These are phyloP conservation scores for Musa balbisiana DNA, from an alignment of 202 grass and related monocot genomes.

Conservation along the genomic window DNA sequence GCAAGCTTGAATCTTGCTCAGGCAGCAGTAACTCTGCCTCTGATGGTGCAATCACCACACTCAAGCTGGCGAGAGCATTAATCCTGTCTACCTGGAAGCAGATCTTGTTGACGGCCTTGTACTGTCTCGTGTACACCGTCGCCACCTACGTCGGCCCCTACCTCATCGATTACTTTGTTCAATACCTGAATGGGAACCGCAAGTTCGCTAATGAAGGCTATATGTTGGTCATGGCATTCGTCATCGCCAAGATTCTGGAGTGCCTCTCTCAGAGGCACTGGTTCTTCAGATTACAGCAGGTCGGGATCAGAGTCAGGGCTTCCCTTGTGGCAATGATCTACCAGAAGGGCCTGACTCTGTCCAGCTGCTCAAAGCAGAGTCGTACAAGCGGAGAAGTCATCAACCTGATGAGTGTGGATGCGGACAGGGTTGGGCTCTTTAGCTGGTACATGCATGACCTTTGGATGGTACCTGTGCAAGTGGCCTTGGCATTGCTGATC, in stretches of 20 bases:
- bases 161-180: conserved; percentile 72
- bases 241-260: conserved; percentile 56
- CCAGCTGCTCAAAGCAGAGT: conserved; percentile 56
- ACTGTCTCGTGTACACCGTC: conserved; percentile 52
- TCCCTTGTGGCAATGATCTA: conserved; percentile 59
- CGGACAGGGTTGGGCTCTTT: conserved; percentile 38
- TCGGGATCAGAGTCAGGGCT: conserved; percentile 35
- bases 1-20: conserved; percentile 39
- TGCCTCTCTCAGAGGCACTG: conserved; percentile 61
- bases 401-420: conserved; percentile 71
- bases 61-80: conserved; percentile 58
- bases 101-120: conserved; percentile 60
- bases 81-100: conserved; percentile 55
- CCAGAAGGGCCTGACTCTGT: conserved; percentile 56
- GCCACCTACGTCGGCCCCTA: conserved; percentile 67
- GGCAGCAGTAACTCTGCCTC: not conserved
- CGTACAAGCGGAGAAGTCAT: conserved; percentile 64
- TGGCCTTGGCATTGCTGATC: conserved; percentile 54
- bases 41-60: conserved; percentile 40
- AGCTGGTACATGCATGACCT: conserved; percentile 65
- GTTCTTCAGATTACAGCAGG: conserved; percentile 61
- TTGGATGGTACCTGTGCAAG: conserved; percentile 61
- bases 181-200: conserved; percentile 61
- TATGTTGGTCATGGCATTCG: conserved; percentile 49
- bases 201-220: conserved; percentile 45